Percentiles rank a stretch among this genome's conserved stretches.
Evolutionary conservation across 192 early-diverging fungal genomes (phyloP).

Genomic region (Piromyces sp.): DNA sequence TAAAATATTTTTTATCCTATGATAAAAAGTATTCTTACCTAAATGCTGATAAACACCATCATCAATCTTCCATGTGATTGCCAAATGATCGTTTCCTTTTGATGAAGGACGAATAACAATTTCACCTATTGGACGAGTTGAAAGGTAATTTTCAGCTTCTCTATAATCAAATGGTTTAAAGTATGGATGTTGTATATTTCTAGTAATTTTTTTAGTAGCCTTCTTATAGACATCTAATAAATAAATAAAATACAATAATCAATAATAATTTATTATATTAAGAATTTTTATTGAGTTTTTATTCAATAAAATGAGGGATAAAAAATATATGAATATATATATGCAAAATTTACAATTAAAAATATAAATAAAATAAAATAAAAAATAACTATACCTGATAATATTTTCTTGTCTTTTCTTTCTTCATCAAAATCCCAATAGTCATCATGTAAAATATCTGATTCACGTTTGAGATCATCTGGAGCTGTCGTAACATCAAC

Average conservation of each 20-base stretch:
- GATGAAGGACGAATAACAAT: conserved; percentile 81
- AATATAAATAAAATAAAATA: neutral
- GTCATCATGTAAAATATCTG: neutral
- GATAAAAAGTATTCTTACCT: conserved; percentile 27
- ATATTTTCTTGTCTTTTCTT: neutral
- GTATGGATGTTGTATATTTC: conserved; percentile 67
- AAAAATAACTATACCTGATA: neutral
- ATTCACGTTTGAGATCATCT: neutral
- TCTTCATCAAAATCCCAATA: neutral
- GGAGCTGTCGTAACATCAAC: neutral
- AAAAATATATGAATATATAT: too few relatives aligned
- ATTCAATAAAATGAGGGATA: too few relatives aligned
- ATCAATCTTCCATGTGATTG: conserved; percentile 83
- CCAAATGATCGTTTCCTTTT: conserved; percentile 69
- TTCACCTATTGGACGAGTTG: conserved; percentile 42
- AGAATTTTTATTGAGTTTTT: too few relatives aligned
- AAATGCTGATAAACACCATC: conserved; percentile 78
- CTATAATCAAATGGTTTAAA: conserved; percentile 55
- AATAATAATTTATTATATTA: too few relatives aligned
- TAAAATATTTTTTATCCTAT: too few relatives aligned
- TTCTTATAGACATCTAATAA: conserved; percentile 3
- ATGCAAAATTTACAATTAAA: too few relatives aligned
- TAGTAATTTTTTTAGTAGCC: conserved; percentile 23
- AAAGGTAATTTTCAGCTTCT: conserved; percentile 57
- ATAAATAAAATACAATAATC: neutral